Base-by-base conservation (phyloP, 2,329 filamentous ascomycete genomes). In the Epichloe coenophiala region DNA sequence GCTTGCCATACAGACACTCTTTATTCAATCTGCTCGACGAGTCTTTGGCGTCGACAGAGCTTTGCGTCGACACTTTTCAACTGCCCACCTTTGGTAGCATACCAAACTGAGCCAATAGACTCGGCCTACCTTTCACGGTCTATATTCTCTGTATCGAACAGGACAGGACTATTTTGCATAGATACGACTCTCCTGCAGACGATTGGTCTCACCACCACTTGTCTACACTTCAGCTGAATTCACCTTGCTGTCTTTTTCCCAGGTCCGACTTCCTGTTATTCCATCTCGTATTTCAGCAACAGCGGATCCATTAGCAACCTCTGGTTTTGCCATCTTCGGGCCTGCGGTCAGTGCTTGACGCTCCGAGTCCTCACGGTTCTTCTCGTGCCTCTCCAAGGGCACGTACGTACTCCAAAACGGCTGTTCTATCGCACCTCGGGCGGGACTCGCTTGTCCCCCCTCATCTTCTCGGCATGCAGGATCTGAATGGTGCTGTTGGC, bases 381-480 rank as follows among this genome's bases (percentile, higher is more conserved):
- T 49, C 12, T 64, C 71, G 73, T 78, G 76, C 74, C 76, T 72
- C 61, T 61, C 56, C 51, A 47, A 57, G 44, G 65, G 75, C 77
- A 75, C 79, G 76, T 75, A 68, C 72, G 73, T 75, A 78, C 59
- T 71, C 76, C 84, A 89, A 78, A 79, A 90, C 85, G 85, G 85
- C 86, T 76, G 81, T 87, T 67, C 73, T 88, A 74, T 85, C 84
- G 69, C 81, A 84, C 70, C 75, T 76, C 69, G 73, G 80, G 73
- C 81, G 84, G 86, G 87, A 91, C 86, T 84, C 76, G 69, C 80
- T 87, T 75, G 83, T 88, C 83, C 87, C 84, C 84, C 84, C 84
- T 77, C 85, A 89, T 75, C 77, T 88, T 66, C 81, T 91, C 74
- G 82, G 81, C 71, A 96, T 96, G 90, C 90, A 95, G 80, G 86